Base-by-base conservation (phyloP, 2,329 filamentous ascomycete genomes). In the Sphaerulina musiva region DNA sequence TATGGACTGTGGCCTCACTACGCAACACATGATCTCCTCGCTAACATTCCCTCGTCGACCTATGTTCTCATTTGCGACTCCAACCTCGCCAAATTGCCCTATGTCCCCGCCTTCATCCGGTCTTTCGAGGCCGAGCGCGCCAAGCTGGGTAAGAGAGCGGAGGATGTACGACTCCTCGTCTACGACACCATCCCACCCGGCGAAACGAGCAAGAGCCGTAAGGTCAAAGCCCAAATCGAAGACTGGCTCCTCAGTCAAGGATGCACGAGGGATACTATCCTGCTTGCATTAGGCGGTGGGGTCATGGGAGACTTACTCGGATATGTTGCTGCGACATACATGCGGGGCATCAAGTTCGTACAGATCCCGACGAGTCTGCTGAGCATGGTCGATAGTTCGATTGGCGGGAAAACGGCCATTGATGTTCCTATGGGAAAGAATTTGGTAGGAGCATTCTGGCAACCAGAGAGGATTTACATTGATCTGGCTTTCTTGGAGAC, bases 231-330 rank as follows among this genome's bases (percentile, higher is more conserved):
- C 44, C 87, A 92, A 64, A 91, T 98, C 50, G 93, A 98, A 72
- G 93, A 98, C 72, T 98, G 93, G 93, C 86, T 98, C 82, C 78
- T 97, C 55, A 82, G 84, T 62, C 83, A 95, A 65, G 84, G 86
- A 85, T 98, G 93, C 75, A 95, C 91, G 26, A 81, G 93, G 63
- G 93, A 98, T 72, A 95, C 90, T 0, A 88, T 98, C 60, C 85
- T 98, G 55, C 88, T 98, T 69, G 93, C 93, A 23, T 80, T 98
- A 8, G 93, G 93, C 32, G 93, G 93, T 60, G 93, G 93, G 54
- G 93, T 98, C 57, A 96, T 98, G 72, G 93, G 93, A 32, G 93
- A 98, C 72, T 87, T 98, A 86, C 91, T 95, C 59, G 93, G 93
- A 49, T 98, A 95, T 70, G 90, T 97, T 48, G 93, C 93, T 20